Evolutionary conservation across 176 grass and related monocot species (phyloP).

Genomic region (Chloris gayana): DNA sequence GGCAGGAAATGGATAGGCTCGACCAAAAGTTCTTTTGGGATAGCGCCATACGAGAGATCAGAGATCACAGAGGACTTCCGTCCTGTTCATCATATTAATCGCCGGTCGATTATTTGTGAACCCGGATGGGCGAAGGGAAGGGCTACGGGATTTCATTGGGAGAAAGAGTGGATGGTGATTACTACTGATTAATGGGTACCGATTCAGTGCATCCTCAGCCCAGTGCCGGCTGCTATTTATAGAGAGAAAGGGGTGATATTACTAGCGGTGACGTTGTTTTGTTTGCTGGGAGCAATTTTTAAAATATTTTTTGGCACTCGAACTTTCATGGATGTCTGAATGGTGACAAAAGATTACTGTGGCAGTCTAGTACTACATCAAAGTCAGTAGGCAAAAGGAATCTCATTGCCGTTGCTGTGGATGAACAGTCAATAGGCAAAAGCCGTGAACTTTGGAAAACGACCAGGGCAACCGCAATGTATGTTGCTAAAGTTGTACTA

Average conservation of each 20-base stretch:
- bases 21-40: conserved; percentile 50
- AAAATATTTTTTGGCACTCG: no score
- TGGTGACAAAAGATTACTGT: neutral
- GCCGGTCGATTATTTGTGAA: neutral
- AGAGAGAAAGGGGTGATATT: neutral
- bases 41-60: conserved; percentile 29
- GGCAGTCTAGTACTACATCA: neutral
- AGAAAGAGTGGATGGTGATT: neutral
- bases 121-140: neutral
- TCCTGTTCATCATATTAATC: neutral
- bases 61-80: neutral
- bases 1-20: conserved; percentile 2
- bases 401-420: neutral
- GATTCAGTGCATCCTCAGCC: neutral
- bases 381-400: conserved; percentile 14
- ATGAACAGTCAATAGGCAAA: no score
- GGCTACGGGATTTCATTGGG: neutral
- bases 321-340: no score
- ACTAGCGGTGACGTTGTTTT: neutral
- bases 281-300: neutral
- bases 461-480: no score
- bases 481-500: no score
- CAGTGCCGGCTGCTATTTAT: conserved; percentile 9
- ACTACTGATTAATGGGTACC: neutral
- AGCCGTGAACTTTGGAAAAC: no score